phyloP scores from a whole-genome alignment of 2,329 filamentous ascomycete genomes.

The Colletotrichum musae region DNA sequence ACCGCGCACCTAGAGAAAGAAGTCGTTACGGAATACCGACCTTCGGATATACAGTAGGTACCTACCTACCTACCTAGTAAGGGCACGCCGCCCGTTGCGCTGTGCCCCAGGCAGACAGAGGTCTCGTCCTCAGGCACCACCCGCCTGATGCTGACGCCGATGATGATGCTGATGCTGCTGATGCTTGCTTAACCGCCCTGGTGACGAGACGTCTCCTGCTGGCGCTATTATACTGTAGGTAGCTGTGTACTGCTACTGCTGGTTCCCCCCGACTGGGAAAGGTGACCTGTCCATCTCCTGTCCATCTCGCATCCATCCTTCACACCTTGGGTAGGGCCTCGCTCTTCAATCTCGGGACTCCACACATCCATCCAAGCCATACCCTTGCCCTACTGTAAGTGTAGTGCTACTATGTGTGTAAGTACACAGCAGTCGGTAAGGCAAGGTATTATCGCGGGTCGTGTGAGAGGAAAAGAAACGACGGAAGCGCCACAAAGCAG shows the following conservation, averaged over 20 bases:
- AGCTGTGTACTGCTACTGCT: not conserved
- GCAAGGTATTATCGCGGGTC: constrained; percentile 11
- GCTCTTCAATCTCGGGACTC: constrained; percentile 31
- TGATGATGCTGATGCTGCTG: too few species aligned
- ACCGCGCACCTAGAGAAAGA: not conserved
- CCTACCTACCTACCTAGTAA: too few species aligned
- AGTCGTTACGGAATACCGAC: too few species aligned
- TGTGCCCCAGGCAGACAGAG: not conserved
- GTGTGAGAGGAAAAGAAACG: constrained; percentile 35
- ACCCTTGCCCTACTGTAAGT: not conserved
- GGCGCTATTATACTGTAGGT: too few species aligned
- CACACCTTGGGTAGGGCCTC: too few species aligned
- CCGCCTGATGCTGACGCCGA: not conserved
- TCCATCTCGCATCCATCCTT: constrained; percentile 37
- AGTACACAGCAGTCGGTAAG: not conserved
- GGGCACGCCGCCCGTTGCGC: too few species aligned
- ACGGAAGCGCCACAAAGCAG: constrained; percentile 36
- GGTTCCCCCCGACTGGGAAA: constrained; percentile 20
- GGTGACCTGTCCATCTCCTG: constrained; percentile 37
- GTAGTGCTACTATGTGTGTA: too few species aligned
- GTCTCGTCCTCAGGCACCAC: constrained; percentile 15
- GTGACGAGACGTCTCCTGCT: too few species aligned
- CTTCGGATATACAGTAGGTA: too few species aligned
- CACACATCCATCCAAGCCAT: constrained; percentile 27
- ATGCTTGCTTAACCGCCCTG: too few species aligned